phyloP scores from a whole-genome alignment of 805 yeast species.

The Candida ficus region DNA sequence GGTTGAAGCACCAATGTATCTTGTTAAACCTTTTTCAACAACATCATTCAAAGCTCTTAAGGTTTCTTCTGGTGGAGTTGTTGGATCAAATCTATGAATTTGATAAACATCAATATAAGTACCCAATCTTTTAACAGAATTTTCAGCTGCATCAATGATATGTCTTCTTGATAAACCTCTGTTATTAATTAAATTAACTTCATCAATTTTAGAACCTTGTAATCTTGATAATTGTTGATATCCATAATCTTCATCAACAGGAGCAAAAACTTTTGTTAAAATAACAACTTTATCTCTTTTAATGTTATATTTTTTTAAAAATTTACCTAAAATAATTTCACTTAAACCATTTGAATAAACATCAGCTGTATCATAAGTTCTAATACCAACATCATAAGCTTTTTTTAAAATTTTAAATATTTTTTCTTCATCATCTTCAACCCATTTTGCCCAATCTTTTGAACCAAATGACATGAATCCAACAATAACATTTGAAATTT shows the following conservation, averaged over 20 bases:
- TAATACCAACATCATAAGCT: slow-evolving; percentile 39
- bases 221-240: too few species aligned
- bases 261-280: slow-evolving; percentile 35
- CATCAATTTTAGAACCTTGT: slow-evolving; percentile 7
- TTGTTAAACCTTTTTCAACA: slow-evolving; percentile 38
- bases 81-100: slow-evolving; percentile 49
- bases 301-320: slow-evolving; percentile 44
- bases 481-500: slow-evolving; percentile 42
- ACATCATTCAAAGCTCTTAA: slow-evolving; percentile 54
- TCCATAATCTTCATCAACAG: slow-evolving; percentile 18
- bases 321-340: slow-evolving; percentile 49
- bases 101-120: slow-evolving; percentile 52
- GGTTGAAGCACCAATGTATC: slow-evolving; percentile 61
- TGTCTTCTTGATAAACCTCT: slow-evolving; percentile 42
- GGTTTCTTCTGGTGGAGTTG: slow-evolving; percentile 42
- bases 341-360: slow-evolving; percentile 43
- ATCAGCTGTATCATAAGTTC: slow-evolving; percentile 49
- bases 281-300: slow-evolving; percentile 53
- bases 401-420: slow-evolving; percentile 38
- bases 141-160: slow-evolving; percentile 36
- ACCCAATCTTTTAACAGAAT: slow-evolving; percentile 42
- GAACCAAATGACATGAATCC: slow-evolving; percentile 46
- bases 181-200: slow-evolving; percentile 28
- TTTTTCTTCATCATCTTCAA: slow-evolving; percentile 40
- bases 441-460: slow-evolving; percentile 37